Base-by-base conservation (phyloP, 495 filamentous ascomycete genomes). In the Durotheca rogersii region DNA sequence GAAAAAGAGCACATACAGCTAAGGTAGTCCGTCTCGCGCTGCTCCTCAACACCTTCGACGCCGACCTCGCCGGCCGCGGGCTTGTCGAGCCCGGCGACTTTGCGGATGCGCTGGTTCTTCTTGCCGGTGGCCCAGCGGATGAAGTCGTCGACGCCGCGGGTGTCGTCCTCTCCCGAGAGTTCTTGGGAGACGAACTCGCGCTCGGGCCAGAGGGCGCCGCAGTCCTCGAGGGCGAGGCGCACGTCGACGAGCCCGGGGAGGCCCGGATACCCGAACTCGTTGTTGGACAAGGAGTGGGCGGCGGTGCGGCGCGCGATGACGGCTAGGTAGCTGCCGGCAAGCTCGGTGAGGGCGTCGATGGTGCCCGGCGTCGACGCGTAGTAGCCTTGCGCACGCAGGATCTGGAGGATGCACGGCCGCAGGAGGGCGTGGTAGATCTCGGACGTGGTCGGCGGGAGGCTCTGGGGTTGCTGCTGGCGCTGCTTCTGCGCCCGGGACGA, bases 331-430 rank as follows among this genome's bases (percentile, higher is more conserved):
- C 83, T 82, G 2, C 80, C 82, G 0, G 87, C 80, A 6, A 96
- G 70, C 59, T 93, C 86, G 14, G 85, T 80, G 7, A 95, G 56
- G 10, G 86, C 79, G 68, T 96, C 90, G 11, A 94, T 70, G 12
- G 90, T 89, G 0, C 84, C 83, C 3, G 86, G 81, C 19, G 80
- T 79, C 2, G 87, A 85, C 5, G 81, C 69, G 58, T 91, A 85
- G 67, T 90, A 95, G 70, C 90, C 90, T 23, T 87, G 79, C 21
- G 89, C 88, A 58, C 90, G 87, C 23, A 96, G 81, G 61, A 93
- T 90, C 55, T 93, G 87, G 45, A 95, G 81, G 46, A 94, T 78
- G 21, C 82, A 81, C 1, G 90, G 90, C 16, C 88, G 85, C 17
- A 95, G 79, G 56, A 95, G 83, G 25, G 88, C 79, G 66, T 84